Base-by-base conservation (phyloP, 2,329 filamentous ascomycete genomes). In the Fusarium marasasianum region DNA sequence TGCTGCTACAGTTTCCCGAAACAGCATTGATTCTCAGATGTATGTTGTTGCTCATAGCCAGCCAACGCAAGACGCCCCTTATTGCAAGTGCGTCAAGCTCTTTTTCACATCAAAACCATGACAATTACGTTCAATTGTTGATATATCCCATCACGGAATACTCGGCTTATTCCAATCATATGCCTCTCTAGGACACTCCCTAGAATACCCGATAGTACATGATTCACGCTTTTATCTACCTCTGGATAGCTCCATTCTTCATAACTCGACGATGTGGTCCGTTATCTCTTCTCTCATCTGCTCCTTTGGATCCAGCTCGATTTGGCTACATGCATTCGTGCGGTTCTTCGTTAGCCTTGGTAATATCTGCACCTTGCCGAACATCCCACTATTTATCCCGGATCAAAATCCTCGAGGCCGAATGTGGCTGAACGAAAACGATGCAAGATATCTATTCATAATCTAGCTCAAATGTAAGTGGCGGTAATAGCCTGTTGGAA, bases 221-320 rank as follows among this genome's bases (percentile, higher is more conserved):
- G 15, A 24, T 29, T 7, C n/a, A 22, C 40, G 13, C 18, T 31
- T 50, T 37, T 37, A 48, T 29, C 53, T 45, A 33, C 31, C 38
- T 67, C 41, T 37, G 20, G 20, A 40, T 35, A 38, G n/a, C 50
- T 31, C 44, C 55, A 9, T 29, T 53, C 29, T 33, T 20, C 31
- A 38, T 48, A 24, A 18, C 33, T 20, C 24, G 3, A 48, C 29
- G 22, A 29, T 45, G 12, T 61, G 31, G 51, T 40, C 35, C 18
- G 62, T 74, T 72, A 5, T 69, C 71, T 75, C 72, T 72, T 75
- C n/a, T 51, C 68, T 72, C 70, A 56, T 55, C 45, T 65, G 38
- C 20, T 47, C 35, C 18, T 37, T 17, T 56, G 22, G 26, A 15
- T 33, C 31, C 40, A 56, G 31, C 51, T 69, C 15, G 51, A 62